Conservation (phyloP, 2,329 filamentous ascomycete species). For the Raffaelea albimanens region DNA sequence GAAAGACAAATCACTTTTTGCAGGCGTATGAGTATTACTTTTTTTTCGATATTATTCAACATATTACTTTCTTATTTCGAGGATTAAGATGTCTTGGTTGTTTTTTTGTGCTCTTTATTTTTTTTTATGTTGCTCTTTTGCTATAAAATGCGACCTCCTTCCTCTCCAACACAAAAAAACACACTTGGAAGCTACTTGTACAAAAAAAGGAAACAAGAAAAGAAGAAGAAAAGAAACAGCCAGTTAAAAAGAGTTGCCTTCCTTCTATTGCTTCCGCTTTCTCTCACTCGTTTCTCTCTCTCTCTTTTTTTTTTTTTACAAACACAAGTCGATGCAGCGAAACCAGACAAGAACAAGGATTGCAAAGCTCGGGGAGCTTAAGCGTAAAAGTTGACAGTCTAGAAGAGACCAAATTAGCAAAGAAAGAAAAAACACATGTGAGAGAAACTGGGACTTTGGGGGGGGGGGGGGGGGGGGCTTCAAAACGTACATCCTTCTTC, state of each 20-base stretch:
- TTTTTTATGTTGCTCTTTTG: neutral
- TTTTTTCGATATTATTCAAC: too few relatives aligned
- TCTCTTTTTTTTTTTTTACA: neutral
- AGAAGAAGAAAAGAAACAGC: too few relatives aligned
- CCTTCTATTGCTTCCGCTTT: too few relatives aligned
- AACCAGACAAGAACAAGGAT: neutral
- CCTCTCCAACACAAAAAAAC: neutral
- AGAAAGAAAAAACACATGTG: conserved; percentile 12
- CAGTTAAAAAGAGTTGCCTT: too few relatives aligned
- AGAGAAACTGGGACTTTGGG: neutral
- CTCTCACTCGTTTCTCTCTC: neutral
- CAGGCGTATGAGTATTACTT: too few relatives aligned
- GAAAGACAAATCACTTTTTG: too few relatives aligned
- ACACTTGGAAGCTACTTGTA: neutral
- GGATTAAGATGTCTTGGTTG: too few relatives aligned
- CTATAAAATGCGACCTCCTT: neutral
- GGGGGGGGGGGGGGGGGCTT: too few relatives aligned
- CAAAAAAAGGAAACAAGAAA: too few relatives aligned
- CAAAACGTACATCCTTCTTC: conserved; percentile 74
- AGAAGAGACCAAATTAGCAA: neutral
- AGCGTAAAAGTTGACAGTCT: conserved; percentile 51
- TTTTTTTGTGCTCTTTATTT: neutral
- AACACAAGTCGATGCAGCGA: neutral
- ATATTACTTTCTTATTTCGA: too few relatives aligned
- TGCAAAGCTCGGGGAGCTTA: conserved; percentile 17